Percentiles rank a stretch among this genome's conserved stretches.
Conservation (phyloP, 1,139 yeast genomes). For the Barnettozyma hawaiiensis region DNA sequence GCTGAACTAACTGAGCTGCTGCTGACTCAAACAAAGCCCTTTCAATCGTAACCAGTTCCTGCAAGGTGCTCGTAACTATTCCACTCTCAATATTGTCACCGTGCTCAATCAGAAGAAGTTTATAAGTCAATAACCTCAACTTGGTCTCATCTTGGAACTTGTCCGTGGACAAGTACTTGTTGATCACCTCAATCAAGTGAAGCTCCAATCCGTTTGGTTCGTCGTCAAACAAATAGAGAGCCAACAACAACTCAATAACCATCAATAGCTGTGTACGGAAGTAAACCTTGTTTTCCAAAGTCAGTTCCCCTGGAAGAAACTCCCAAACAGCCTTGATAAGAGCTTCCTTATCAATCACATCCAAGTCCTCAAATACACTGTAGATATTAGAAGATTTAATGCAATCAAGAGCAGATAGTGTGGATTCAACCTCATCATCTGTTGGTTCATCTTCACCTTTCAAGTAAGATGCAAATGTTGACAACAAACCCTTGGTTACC, state of each 20-base stretch:
- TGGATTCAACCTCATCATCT: slow-evolving; percentile 84
- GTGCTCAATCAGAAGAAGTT: slow-evolving; percentile 14
- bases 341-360: slow-evolving; percentile 4
- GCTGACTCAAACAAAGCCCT: slow-evolving; percentile 28
- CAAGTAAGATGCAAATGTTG: slow-evolving; percentile 86
- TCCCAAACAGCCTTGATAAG: slow-evolving; percentile 28
- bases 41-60: slow-evolving; percentile 18
- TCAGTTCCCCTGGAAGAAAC: slow-evolving; percentile 25
- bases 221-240: slow-evolving; percentile 42
- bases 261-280: slow-evolving; percentile 54
- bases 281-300: slow-evolving; percentile 34
- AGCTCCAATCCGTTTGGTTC: slow-evolving; percentile 27
- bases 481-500: slow-evolving; percentile 67
- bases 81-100: neutral
- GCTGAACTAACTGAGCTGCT: slow-evolving; percentile 48
- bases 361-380: slow-evolving; percentile 15
- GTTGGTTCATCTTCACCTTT: slow-evolving; percentile 95
- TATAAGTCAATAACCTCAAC: slow-evolving; percentile 22
- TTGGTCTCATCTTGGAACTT: slow-evolving; percentile 10
- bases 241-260: slow-evolving; percentile 48
- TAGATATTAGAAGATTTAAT: slow-evolving; percentile 35
- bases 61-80: slow-evolving; percentile 7
- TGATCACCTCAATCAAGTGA: slow-evolving; percentile 9
- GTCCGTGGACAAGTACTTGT: slow-evolving; percentile 6
- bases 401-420: slow-evolving; percentile 79